phyloP scores from a whole-genome alignment of 1,139 yeast species.

The Pichia sp. region DNA sequence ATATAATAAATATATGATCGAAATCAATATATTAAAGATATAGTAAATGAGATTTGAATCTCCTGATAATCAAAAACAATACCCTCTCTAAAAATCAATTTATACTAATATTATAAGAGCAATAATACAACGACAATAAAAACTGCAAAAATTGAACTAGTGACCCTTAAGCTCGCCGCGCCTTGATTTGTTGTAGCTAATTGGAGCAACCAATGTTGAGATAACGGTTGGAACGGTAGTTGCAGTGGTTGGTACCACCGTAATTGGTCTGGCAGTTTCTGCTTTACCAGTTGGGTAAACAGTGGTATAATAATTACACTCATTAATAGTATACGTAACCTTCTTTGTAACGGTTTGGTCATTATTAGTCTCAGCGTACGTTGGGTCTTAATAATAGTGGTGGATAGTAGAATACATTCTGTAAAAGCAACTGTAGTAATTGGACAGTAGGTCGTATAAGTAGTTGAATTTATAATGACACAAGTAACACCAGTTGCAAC shows the following conservation, averaged over 20 bases:
- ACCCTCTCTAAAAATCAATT: no score
- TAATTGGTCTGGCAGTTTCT: neutral
- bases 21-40: no score
- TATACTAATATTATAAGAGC: no score
- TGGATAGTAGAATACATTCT: constrained; percentile 18
- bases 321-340: constrained; percentile 23
- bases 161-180: no score
- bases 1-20: no score
- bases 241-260: constrained; percentile 26
- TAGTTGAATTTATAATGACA: constrained; percentile 32
- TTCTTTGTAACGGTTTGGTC: constrained; percentile 13
- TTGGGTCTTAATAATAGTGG: constrained; percentile 24
- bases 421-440: constrained; percentile 23
- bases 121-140: no score
- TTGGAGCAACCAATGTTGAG: no score
- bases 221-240: constrained; percentile 18
- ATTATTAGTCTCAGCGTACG: constrained; percentile 25
- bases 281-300: constrained; percentile 18
- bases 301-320: constrained; percentile 16
- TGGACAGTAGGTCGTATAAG: constrained; percentile 44
- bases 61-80: no score
- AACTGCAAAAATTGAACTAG: no score
- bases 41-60: no score
- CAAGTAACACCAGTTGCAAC: constrained; percentile 41
- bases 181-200: no score